Conservation (phyloP, 805 yeast genomes). For the Nematodospora valgi region DNA sequence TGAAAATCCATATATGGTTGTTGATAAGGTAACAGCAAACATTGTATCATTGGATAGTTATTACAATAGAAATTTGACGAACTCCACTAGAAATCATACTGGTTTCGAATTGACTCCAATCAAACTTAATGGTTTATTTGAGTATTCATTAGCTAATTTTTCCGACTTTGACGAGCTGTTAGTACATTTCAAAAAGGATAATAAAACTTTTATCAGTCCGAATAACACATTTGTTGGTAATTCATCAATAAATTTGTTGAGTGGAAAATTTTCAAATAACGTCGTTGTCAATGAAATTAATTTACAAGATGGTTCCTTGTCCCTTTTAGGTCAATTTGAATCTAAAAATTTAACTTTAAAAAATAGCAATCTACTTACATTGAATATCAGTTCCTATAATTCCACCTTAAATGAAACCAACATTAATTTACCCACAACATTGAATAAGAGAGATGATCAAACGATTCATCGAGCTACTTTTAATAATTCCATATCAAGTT, state of each 20-base stretch:
- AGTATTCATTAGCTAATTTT: constrained; percentile 72
- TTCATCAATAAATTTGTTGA: constrained; percentile 35
- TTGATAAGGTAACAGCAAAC: constrained; percentile 58
- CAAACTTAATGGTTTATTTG: constrained; percentile 73
- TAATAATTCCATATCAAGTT: constrained; percentile 24
- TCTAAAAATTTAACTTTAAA: constrained; percentile 27
- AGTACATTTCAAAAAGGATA: constrained; percentile 18
- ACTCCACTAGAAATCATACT: constrained; percentile 19
- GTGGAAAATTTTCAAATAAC: constrained; percentile 24
- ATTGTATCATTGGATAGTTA: constrained; percentile 46
- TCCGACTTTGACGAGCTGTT: constrained; percentile 28
- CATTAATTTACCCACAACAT: constrained; percentile 7
- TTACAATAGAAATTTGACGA: constrained; percentile 21
- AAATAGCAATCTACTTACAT: constrained; percentile 25
- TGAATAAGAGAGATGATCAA: constrained; percentile 17
- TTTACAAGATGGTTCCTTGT: constrained; percentile 31
- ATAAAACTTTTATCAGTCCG: constrained; percentile 20
- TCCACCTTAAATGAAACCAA: constrained; percentile 28
- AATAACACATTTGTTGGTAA: constrained; percentile 39
- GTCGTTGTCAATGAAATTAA: constrained; percentile 33
- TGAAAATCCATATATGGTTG: constrained; percentile 53
- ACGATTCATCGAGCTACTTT: constrained; percentile 27
- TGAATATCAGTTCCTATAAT: constrained; percentile 27
- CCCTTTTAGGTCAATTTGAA: constrained; percentile 47
- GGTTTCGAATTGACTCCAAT: constrained; percentile 21